Percentiles rank a stretch among this genome's conserved stretches.
Evolutionary conservation across 2,329 filamentous ascomycete genomes (phyloP).

Genomic region (Fusarium albidum): DNA sequence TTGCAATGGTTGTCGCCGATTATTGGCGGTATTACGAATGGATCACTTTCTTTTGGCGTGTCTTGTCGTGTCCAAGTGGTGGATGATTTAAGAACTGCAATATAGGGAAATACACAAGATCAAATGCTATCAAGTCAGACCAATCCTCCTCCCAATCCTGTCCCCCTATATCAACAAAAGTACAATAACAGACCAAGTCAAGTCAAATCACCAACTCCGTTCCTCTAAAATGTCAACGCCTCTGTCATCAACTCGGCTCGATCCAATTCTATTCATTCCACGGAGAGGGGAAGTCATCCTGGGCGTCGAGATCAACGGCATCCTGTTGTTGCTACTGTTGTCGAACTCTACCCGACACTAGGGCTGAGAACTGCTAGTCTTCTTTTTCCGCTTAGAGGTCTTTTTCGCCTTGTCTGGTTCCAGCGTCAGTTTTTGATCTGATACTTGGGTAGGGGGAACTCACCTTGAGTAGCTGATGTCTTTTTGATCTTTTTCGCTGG

Average conservation of each 20-base stretch:
- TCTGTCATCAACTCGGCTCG: not conserved
- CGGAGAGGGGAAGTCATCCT: not conserved
- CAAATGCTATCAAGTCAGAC: too few relatives aligned
- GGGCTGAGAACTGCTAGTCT: constrained; percentile 2
- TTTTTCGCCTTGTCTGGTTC: constrained; percentile 1
- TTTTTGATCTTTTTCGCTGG: constrained; percentile 30
- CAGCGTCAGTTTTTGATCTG: not conserved
- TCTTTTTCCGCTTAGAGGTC: constrained; percentile 1
- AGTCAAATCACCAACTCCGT: not conserved
- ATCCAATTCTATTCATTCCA: not conserved
- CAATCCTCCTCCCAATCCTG: too few relatives aligned
- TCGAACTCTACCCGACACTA: constrained; percentile 20
- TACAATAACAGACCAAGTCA: not conserved
- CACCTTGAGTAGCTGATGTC: constrained; percentile 1
- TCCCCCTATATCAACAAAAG: too few relatives aligned
- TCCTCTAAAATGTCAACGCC: not conserved
- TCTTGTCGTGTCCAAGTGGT: too few relatives aligned
- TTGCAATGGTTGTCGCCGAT: constrained; percentile 18
- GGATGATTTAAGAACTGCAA: too few relatives aligned
- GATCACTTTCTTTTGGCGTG: not conserved
- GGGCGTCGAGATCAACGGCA: not conserved
- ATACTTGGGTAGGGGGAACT: not conserved
- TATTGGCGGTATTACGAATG: not conserved
- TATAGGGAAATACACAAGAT: too few relatives aligned
- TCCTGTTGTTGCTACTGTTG: not conserved